phyloP scores from a whole-genome alignment of 108 stramenopile species.

The Stephanodiscus triporus region DNA sequence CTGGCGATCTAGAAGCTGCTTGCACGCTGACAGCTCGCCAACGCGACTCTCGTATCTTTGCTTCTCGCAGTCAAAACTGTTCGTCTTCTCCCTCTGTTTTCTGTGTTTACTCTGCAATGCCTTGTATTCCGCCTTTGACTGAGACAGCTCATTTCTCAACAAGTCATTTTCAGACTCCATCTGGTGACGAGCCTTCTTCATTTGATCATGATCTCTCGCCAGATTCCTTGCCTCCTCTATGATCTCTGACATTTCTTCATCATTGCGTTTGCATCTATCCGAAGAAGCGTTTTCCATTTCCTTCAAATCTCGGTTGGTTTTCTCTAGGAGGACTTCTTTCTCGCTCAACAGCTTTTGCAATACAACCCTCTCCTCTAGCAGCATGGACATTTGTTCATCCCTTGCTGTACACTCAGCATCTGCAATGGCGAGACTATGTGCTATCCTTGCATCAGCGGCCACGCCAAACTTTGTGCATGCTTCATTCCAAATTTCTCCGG shows the following conservation, averaged over 20 bases:
- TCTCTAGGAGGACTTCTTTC: conserved; percentile 11
- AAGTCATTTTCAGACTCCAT: conserved; percentile 12
- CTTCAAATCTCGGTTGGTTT: conserved; percentile 1
- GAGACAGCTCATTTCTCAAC: conserved; percentile 15
- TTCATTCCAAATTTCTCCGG: conserved; percentile 17
- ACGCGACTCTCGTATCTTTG: conserved; percentile 8
- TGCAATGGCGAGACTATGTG: conserved; percentile 3
- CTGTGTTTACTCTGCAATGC: conserved; percentile 2
- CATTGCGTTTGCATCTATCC: conserved; percentile 9
- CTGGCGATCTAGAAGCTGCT: conserved; percentile 17
- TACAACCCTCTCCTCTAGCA: conserved; percentile 10
- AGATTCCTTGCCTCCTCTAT: not conserved
- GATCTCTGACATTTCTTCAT: conserved; percentile 10
- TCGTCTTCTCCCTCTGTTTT: conserved; percentile 2
- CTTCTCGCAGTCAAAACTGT: conserved; percentile 10
- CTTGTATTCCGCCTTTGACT: conserved; percentile 9
- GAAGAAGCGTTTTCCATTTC: conserved; percentile 11
- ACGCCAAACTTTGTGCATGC: conserved; percentile 9
- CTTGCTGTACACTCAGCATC: conserved; percentile 25
- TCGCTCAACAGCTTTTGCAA: conserved; percentile 16
- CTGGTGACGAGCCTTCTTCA: not conserved
- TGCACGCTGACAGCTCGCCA: conserved; percentile 18
- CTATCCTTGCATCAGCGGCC: conserved; percentile 7
- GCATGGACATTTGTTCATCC: conserved; percentile 18
- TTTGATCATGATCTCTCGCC: conserved; percentile 11